Base-by-base conservation (phyloP, 257 asterid species). In the Leonotis leonurus region DNA sequence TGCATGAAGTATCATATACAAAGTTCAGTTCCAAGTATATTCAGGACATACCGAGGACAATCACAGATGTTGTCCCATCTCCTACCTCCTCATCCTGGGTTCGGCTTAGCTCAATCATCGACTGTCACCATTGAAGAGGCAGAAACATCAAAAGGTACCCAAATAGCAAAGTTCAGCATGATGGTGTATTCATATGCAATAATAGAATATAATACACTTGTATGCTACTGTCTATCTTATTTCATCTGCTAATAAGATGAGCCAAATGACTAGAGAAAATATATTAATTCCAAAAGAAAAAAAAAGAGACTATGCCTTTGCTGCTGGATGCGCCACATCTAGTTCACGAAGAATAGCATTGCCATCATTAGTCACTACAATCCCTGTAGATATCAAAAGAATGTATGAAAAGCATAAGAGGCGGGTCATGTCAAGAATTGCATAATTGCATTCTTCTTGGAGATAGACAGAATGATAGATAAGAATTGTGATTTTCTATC, bases 21-120 rank as follows among this genome's bases (percentile, higher is more conserved):
- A 69, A 62, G 52, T 49, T 12, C 59, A 50, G 62, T 14, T 29
- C 57, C 53, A 32, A 56, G 35, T 35, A 29, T 24, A 20, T 16
- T 61, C 29, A 52, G 53, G 24, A 29, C 83, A 71, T 85, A 89
- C 99, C 97, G 41, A 89, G 97, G 60, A 93, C 90, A 62, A 89
- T 93, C 69, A 93, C 99, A 54, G 97, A 89, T 56, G 99, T 93
- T 16, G 99, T 93, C 73, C 99, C 99, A 73, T 93, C 99, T 68
- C 99, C 99, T 2, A 93, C 99, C 76, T 93, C 99, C 75, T 93
- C 99, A 61, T 93, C 99, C 78, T 93, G 99, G 46, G 99, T 93
- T 21, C 97, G 91, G 74, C 99, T 93, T 41, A 89, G 94, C 77
- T 93, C 99, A 59, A 93, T 93, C 99, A 89, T 93, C 24, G 99